These are phyloP conservation scores for Paraphaeosphaeria sporulosa DNA, from an alignment of 2,329 filamentous ascomycete species.

Conservation along the genomic window DNA sequence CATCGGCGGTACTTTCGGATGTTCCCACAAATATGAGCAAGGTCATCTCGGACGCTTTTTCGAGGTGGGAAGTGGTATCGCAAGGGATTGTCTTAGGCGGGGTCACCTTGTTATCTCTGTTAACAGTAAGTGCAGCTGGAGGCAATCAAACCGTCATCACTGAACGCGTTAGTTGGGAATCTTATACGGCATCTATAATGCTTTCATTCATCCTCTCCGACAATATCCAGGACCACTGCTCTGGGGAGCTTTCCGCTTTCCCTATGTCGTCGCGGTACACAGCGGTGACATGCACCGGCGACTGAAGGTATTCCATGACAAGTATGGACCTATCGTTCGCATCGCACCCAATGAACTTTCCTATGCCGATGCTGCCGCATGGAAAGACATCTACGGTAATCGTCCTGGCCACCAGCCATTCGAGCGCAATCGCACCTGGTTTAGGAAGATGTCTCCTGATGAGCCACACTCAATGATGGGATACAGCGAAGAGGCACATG, in stretches of 20 bases:
- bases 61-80: not conserved
- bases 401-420: constrained; percentile 34
- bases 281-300: constrained; percentile 34
- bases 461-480: constrained; percentile 37
- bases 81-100: not conserved
- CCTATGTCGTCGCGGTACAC: constrained; percentile 37
- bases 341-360: constrained; percentile 42
- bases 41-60: not conserved
- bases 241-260: constrained; percentile 36
- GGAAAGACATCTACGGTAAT: constrained; percentile 39
- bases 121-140: constrained; percentile 4
- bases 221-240: constrained; percentile 38
- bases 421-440: constrained; percentile 33
- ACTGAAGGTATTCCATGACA: constrained; percentile 32
- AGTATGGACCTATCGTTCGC: constrained; percentile 38
- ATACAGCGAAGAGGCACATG: constrained; percentile 32
- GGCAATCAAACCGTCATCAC: not conserved
- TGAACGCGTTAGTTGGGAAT: constrained; percentile 16
- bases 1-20: not conserved
- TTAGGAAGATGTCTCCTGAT: constrained; percentile 34
- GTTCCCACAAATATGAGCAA: not conserved
- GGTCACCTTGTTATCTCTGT: not conserved
- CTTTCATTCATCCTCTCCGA: constrained; percentile 35
- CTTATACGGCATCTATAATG: constrained; percentile 35
- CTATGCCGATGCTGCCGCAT: constrained; percentile 33